phyloP scores from a whole-genome alignment of 176 grass and related monocot genomes.

The Alopecurus myosuroides region DNA sequence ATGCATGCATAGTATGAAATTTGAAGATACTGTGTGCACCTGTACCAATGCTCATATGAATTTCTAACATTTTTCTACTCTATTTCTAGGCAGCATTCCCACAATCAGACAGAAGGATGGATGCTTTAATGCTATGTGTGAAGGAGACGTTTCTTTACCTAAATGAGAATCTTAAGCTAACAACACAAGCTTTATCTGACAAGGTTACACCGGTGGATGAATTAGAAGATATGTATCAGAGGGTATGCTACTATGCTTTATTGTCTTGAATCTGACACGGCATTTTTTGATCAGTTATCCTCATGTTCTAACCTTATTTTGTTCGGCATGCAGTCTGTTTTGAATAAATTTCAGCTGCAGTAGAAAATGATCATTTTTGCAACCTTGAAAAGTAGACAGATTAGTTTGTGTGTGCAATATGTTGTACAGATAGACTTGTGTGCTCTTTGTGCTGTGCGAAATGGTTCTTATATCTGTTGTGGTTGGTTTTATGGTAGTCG shows the following conservation, averaged over 20 bases:
- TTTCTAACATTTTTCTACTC: constrained; percentile 5
- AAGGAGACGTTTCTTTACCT: constrained; percentile 81
- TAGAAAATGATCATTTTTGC: neutral
- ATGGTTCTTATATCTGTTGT: constrained; percentile 12
- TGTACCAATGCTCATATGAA: neutral
- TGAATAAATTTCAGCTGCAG: neutral
- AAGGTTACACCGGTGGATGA: constrained; percentile 88
- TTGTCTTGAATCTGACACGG: neutral
- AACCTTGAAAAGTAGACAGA: neutral
- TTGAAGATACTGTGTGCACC: neutral
- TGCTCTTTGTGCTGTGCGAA: neutral
- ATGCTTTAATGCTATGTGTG: constrained; percentile 93
- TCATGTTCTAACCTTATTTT: neutral
- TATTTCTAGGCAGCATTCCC: constrained; percentile 80
- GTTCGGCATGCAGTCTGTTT: neutral
- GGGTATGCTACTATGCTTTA: constrained; percentile 78
- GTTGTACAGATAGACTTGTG: neutral
- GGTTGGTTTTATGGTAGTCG: neutral
- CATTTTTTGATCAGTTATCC: neutral
- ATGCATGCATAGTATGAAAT: neutral
- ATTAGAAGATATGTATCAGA: constrained; percentile 90
- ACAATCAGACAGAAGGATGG: constrained; percentile 81
- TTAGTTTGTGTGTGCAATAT: neutral
- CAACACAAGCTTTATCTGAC: constrained; percentile 83
- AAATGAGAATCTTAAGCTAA: constrained; percentile 83